Percentiles rank a stretch among this genome's conserved stretches.
Conservation (phyloP, 495 filamentous ascomycete species). For the Xylaria venustula region DNA sequence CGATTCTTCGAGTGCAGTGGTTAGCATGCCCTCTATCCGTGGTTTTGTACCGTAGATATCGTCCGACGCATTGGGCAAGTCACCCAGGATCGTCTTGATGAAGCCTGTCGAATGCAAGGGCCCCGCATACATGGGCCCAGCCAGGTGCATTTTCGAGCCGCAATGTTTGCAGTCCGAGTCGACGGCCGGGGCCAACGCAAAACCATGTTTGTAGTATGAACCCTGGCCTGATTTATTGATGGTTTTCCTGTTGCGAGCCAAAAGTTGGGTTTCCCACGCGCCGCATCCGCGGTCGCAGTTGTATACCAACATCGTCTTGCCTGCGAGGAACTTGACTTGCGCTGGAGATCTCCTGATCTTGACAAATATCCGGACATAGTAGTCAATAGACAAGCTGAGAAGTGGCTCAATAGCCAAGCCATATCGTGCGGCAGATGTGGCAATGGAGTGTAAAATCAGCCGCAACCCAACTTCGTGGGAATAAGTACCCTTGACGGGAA, state of each 20-base stretch:
- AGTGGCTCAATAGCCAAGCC: conserved; percentile 90
- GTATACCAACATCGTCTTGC: conserved; percentile 91
- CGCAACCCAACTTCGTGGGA: conserved; percentile 89
- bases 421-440: conserved; percentile 76
- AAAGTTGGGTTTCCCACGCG: conserved; percentile 74
- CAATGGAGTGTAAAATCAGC: conserved; percentile 76
- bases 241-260: conserved; percentile 63
- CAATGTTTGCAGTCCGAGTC: conserved; percentile 73
- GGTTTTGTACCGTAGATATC: conserved; percentile 72
- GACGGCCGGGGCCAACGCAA: conserved; percentile 65
- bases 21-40: conserved; percentile 88
- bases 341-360: conserved; percentile 72
- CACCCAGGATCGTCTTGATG: conserved; percentile 69
- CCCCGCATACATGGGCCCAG: conserved; percentile 92
- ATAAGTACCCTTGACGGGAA: conserved; percentile 76
- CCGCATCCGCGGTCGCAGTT: conserved; percentile 88
- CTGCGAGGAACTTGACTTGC: conserved; percentile 82
- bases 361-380: conserved; percentile 89
- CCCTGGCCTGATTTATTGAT: conserved; percentile 66
- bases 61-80: conserved; percentile 59
- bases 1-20: conserved; percentile 76
- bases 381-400: conserved; percentile 91
- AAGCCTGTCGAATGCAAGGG: conserved; percentile 82
- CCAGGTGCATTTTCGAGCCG: conserved; percentile 78
- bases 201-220: conserved; percentile 69